A percentile compares a stretch with the other conserved stretches of the same genome.
phyloP scores from a whole-genome alignment of 1,284 basidiomycete species.

The Marasmius fiardii region DNA sequence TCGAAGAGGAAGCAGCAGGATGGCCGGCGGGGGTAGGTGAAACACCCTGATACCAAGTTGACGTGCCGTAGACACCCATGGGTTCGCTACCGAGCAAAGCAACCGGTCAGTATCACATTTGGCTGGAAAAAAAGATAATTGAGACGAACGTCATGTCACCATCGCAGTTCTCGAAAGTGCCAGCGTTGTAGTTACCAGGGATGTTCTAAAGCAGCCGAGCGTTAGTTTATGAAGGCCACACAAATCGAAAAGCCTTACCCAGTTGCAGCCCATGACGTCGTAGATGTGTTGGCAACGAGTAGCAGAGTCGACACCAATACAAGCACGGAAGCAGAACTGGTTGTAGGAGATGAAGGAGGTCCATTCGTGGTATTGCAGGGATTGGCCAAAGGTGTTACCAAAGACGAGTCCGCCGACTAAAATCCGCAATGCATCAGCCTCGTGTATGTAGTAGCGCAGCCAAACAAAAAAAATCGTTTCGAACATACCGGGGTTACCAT shows the following conservation, averaged over 20 bases:
- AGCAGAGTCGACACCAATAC: constrained; percentile 52
- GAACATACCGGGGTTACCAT: background rate
- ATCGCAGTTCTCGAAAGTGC: constrained; percentile 49
- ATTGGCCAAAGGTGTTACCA: constrained; percentile 48
- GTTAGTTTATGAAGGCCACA: background rate
- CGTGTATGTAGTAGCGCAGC: constrained; percentile 3
- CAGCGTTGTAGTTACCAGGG: constrained; percentile 50
- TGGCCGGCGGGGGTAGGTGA: constrained; percentile 50
- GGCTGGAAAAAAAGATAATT: constrained; percentile 11
- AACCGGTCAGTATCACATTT: too few species aligned
- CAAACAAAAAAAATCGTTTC: constrained; percentile 3
- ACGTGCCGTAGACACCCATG: constrained; percentile 62
- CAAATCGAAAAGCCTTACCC: constrained; percentile 29
- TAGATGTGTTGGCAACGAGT: constrained; percentile 56
- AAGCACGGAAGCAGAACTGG: constrained; percentile 66
- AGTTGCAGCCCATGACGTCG: constrained; percentile 53
- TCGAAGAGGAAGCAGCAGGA: constrained; percentile 40
- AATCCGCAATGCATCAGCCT: background rate
- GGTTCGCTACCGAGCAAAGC: constrained; percentile 36
- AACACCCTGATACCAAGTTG: constrained; percentile 55
- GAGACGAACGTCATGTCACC: constrained; percentile 28
- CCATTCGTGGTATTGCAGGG: constrained; percentile 52
- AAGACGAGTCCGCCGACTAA: constrained; percentile 57
- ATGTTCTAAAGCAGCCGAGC: constrained; percentile 34
- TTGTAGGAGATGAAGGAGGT: constrained; percentile 50